Evolutionary conservation across 805 yeast genomes (phyloP).

Genomic region (Kazachstania bromeliacearum): DNA sequence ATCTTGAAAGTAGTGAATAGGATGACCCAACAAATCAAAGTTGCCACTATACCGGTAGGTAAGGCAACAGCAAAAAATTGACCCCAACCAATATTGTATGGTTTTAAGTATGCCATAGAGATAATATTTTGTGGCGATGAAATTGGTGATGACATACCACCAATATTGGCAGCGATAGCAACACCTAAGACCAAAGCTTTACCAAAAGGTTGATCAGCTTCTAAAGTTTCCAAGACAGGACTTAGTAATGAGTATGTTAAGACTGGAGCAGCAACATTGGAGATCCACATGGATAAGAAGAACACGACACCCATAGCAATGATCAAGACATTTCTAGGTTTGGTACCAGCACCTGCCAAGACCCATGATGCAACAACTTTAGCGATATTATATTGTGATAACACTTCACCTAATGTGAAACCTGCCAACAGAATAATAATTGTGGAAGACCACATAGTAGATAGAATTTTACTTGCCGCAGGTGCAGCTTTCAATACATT

Average conservation of each 20-base stretch:
- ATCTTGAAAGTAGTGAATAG: slow-evolving; percentile 48
- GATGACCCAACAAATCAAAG: slow-evolving; percentile 62
- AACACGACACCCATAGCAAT: slow-evolving; percentile 80
- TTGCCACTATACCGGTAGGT: slow-evolving; percentile 62
- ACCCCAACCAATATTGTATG: slow-evolving; percentile 65
- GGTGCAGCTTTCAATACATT: slow-evolving; percentile 52
- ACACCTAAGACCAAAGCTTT: slow-evolving; percentile 82
- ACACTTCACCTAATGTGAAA: slow-evolving; percentile 86
- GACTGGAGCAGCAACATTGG: slow-evolving; percentile 95
- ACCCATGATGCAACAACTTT: slow-evolving; percentile 82
- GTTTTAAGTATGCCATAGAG: slow-evolving; percentile 73
- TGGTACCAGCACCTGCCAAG: slow-evolving; percentile 69
- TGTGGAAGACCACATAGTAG: slow-evolving; percentile 91
- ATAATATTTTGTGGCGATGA: slow-evolving; percentile 94
- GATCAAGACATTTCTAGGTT: slow-evolving; percentile 67
- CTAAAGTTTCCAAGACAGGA: slow-evolving; percentile 72
- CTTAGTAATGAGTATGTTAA: slow-evolving; percentile 79
- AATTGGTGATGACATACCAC: slow-evolving; percentile 95
- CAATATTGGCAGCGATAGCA: slow-evolving; percentile 84
- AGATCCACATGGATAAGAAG: slow-evolving; percentile 88
- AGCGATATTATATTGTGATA: slow-evolving; percentile 84
- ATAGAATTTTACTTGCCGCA: slow-evolving; percentile 60
- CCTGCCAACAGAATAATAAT: slow-evolving; percentile 88
- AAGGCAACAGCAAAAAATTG: slow-evolving; percentile 86
- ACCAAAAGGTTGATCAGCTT: slow-evolving; percentile 67